Conservation (phyloP, 2,329 filamentous ascomycete species). For the Penicillium sp. region DNA sequence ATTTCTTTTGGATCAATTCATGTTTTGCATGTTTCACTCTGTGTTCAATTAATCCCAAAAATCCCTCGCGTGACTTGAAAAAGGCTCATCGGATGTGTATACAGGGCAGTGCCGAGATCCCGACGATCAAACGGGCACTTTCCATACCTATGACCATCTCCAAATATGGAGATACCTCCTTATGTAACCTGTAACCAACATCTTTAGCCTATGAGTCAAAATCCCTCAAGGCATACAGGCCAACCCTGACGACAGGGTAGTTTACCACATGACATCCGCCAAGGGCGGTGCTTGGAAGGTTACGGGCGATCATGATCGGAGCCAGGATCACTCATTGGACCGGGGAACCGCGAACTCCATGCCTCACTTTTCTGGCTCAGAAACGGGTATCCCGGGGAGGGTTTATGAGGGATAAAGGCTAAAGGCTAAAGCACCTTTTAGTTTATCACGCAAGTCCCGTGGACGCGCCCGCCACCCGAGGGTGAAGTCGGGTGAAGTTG, state of each 20-base stretch:
- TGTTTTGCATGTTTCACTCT: neutral
- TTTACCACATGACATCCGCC: slow-evolving; percentile 1
- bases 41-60: neutral
- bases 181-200: neutral
- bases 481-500: neutral
- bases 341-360: neutral
- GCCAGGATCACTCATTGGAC: slow-evolving; percentile 6
- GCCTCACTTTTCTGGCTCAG: slow-evolving; percentile 1
- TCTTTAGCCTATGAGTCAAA: slow-evolving; percentile 10
- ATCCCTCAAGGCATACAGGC: slow-evolving; percentile 6
- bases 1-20: neutral
- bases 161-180: neutral
- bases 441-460: slow-evolving; percentile 2
- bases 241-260: neutral
- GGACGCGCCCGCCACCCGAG: slow-evolving; percentile 5
- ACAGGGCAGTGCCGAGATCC: neutral
- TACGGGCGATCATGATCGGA: slow-evolving; percentile 2
- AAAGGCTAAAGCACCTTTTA: neutral
- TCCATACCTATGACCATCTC: neutral
- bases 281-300: neutral
- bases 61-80: neutral
- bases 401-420: neutral
- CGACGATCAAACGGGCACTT: neutral
- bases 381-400: neutral
- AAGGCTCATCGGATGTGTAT: neutral